Conservation (phyloP, 768 basidiomycete species). For the Gautieria morchelliformis region DNA sequence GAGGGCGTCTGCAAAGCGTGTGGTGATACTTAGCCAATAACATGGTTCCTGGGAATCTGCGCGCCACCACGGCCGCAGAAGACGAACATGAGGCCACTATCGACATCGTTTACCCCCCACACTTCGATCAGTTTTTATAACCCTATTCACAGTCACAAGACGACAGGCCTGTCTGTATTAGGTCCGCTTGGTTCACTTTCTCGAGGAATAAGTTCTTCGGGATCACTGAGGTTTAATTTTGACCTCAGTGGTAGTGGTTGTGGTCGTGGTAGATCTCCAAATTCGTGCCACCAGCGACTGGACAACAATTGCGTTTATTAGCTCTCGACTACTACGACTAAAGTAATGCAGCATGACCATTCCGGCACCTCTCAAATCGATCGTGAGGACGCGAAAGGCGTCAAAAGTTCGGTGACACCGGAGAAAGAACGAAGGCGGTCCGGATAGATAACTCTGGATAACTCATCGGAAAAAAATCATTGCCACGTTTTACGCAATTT, state of each 20-base stretch:
- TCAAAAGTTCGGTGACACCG: background rate
- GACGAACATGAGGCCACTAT: slow-evolving; percentile 2
- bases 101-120: background rate
- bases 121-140: background rate
- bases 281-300: background rate
- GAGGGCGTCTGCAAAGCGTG: background rate
- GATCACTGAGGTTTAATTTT: too few species aligned
- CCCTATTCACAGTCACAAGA: background rate
- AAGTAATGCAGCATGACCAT: background rate
- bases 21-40: background rate
- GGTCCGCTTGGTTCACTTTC: background rate
- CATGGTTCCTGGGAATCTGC: slow-evolving; percentile 8
- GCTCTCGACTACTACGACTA: background rate
- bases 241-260: too few species aligned
- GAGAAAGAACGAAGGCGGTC: background rate
- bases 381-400: background rate
- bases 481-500: background rate
- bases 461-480: too few species aligned
- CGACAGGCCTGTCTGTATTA: background rate
- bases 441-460: background rate
- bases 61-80: slow-evolving; percentile 7
- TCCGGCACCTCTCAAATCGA: background rate
- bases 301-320: too few species aligned
- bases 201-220: background rate
- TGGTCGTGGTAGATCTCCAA: background rate